Evolutionary conservation across 2,329 filamentous ascomycete species (phyloP).

Genomic region (Clarireedia hainanense): DNA sequence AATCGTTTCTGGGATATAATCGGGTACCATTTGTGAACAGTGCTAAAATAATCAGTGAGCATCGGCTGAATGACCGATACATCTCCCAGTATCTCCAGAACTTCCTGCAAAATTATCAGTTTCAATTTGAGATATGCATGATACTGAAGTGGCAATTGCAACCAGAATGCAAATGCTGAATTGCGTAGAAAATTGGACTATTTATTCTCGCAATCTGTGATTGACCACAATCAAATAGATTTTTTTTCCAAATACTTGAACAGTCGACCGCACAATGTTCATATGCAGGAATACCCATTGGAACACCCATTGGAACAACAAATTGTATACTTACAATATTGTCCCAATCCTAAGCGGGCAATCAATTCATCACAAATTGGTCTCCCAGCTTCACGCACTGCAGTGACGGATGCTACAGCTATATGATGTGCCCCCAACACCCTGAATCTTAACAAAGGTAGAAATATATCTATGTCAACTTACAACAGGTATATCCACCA

Average conservation of each 20-base stretch:
- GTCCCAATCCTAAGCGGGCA: too few relatives aligned
- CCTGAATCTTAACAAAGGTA: not conserved
- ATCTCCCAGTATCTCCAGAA: slow-evolving; percentile 34
- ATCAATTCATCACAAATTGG: too few relatives aligned
- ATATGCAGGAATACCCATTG: too few relatives aligned
- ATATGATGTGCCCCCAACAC: not conserved
- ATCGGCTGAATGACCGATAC: slow-evolving; percentile 32
- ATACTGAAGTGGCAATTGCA: too few relatives aligned
- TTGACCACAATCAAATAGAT: too few relatives aligned
- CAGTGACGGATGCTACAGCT: not conserved
- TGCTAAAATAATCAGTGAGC: slow-evolving; percentile 36
- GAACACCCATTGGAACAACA: too few relatives aligned
- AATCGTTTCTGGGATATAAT: slow-evolving; percentile 40
- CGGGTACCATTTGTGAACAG: slow-evolving; percentile 40
- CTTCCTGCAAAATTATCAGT: slow-evolving; percentile 26
- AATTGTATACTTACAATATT: too few relatives aligned
- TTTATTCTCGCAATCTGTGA: too few relatives aligned
- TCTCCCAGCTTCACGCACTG: too few relatives aligned
- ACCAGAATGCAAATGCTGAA: not conserved
- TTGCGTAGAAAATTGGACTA: too few relatives aligned
- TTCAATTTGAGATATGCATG: not conserved
- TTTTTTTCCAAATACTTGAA: too few relatives aligned
- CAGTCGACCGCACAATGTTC: too few relatives aligned
- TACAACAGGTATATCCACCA: slow-evolving; percentile 6
- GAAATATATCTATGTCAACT: not conserved